Conservation (phyloP, 768 basidiomycete species). For the Suillus variegatus region DNA sequence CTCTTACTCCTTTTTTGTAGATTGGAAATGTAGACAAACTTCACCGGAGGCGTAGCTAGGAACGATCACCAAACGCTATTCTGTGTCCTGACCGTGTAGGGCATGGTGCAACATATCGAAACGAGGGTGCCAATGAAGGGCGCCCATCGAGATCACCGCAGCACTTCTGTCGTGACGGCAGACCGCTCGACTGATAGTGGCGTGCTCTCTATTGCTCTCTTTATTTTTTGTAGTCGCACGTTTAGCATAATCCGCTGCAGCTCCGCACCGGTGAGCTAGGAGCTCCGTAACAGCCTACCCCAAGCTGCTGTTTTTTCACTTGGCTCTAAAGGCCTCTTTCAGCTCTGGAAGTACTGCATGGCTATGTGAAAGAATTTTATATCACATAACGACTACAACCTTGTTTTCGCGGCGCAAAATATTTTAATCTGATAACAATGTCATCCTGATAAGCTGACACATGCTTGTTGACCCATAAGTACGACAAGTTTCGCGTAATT, state of each 20-base stretch:
- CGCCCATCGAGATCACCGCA: background rate
- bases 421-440: background rate
- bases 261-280: background rate
- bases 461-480: no score
- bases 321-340: background rate
- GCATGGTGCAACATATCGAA: background rate
- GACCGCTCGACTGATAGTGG: background rate
- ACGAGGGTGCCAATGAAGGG: no score
- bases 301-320: background rate
- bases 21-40: background rate
- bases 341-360: background rate
- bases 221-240: background rate
- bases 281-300: background rate
- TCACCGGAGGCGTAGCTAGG: background rate
- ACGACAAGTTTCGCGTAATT: background rate
- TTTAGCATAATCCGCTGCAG: background rate
- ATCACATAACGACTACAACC: background rate
- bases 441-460: no score
- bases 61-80: conserved; percentile 5
- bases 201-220: background rate
- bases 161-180: background rate
- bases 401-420: background rate
- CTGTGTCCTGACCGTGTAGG: background rate
- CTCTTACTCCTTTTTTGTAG: background rate
- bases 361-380: background rate